Evolutionary conservation across 371 early-diverging fungal genomes (phyloP).

Genomic region (Basidiobolus meristosporus): DNA sequence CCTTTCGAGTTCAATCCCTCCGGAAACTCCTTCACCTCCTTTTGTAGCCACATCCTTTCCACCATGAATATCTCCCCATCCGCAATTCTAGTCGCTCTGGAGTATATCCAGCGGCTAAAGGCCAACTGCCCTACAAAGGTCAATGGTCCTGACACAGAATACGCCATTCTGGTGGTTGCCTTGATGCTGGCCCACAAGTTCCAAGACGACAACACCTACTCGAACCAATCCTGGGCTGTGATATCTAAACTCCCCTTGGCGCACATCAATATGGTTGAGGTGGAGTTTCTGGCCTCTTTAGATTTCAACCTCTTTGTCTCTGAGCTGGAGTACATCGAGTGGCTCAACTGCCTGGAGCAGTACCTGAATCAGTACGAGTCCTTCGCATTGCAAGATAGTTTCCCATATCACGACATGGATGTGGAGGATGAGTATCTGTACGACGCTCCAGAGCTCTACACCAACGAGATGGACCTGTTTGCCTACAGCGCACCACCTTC

Average conservation of each 20-base stretch:
- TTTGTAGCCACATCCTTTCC: slow-evolving; percentile 23
- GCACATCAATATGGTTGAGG: slow-evolving; percentile 47
- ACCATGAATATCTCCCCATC: slow-evolving; percentile 44
- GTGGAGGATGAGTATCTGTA: too few relatives aligned
- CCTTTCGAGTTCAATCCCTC: background rate
- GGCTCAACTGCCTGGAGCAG: slow-evolving; percentile 7
- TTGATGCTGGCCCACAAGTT: slow-evolving; percentile 53
- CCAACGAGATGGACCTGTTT: too few relatives aligned
- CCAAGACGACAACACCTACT: slow-evolving; percentile 44
- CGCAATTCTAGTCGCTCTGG: slow-evolving; percentile 29
- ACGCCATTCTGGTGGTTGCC: slow-evolving; percentile 28
- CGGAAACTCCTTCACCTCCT: slow-evolving; percentile 11
- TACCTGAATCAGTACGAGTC: slow-evolving; percentile 5
- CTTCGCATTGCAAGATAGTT: too few relatives aligned
- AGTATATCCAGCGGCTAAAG: slow-evolving; percentile 36
- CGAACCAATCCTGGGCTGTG: slow-evolving; percentile 50
- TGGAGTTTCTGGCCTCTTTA: slow-evolving; percentile 40
- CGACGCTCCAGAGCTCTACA: too few relatives aligned
- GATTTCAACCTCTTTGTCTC: slow-evolving; percentile 32
- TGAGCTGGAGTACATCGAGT: slow-evolving; percentile 26
- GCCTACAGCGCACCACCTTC: too few relatives aligned
- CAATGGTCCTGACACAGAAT: slow-evolving; percentile 54
- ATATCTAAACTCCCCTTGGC: slow-evolving; percentile 39
- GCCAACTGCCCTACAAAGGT: slow-evolving; percentile 35
- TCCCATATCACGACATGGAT: too few relatives aligned